These are phyloP conservation scores for Coleophoma cylindrospora DNA, from an alignment of 2,329 filamentous ascomycete species.

Conservation along the genomic window DNA sequence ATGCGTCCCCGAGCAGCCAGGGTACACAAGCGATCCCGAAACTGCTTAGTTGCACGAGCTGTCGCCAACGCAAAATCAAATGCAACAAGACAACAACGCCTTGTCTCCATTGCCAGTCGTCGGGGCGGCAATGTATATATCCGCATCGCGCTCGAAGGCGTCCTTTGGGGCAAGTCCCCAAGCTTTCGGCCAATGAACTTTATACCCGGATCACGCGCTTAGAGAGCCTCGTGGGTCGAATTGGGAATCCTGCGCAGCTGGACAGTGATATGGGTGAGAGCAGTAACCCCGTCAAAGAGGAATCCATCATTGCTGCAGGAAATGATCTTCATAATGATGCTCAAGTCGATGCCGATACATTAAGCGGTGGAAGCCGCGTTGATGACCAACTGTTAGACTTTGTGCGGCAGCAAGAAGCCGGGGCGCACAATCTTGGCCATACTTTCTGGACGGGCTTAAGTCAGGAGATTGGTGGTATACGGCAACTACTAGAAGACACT, in stretches of 20 bases:
- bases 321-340: too few relatives aligned
- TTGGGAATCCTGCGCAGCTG: background rate
- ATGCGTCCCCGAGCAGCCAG: too few relatives aligned
- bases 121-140: background rate
- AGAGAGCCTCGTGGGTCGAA: background rate
- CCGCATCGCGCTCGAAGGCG: background rate
- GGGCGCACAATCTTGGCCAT: background rate
- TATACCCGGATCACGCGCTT: background rate
- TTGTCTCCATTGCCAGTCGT: background rate
- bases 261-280: background rate
- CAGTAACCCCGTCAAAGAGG: background rate
- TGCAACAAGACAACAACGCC: background rate
- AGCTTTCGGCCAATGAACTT: background rate
- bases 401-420: background rate
- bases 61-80: constrained; percentile 1
- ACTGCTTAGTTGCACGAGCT: background rate
- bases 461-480: background rate
- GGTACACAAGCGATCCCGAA: background rate
- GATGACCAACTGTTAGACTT: background rate
- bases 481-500: background rate
- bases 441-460: background rate
- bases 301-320: too few relatives aligned
- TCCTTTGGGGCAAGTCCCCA: background rate
- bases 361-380: background rate
- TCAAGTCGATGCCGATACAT: too few relatives aligned